A percentile compares a stretch with the other conserved stretches of the same genome.
Evolutionary conservation across 208 protist genomes (phyloP).

Genomic region (Trypanosoma conorhini): DNA sequence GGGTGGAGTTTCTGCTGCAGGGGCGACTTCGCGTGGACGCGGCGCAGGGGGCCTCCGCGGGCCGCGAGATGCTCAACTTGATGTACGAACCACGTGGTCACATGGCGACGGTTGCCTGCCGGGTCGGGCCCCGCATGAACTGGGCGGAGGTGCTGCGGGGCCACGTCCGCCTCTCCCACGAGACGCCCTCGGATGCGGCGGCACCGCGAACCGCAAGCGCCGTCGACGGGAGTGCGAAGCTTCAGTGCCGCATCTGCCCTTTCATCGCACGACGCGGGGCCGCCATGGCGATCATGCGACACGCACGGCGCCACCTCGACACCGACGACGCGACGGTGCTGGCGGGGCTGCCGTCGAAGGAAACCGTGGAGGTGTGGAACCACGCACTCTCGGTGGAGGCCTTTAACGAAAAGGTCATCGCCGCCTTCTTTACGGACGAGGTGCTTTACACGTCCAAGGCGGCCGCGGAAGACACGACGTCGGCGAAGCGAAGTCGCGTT

Average conservation of each 20-base stretch:
- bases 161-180: slow-evolving; percentile 43
- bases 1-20: slow-evolving; percentile 63
- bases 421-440: slow-evolving; percentile 20
- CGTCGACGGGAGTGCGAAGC: slow-evolving; percentile 25
- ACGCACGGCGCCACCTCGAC: slow-evolving; percentile 45
- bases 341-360: slow-evolving; percentile 25
- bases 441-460: background rate
- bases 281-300: slow-evolving; percentile 40
- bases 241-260: slow-evolving; percentile 55
- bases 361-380: slow-evolving; percentile 49
- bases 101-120: slow-evolving; percentile 66
- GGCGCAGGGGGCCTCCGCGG: background rate
- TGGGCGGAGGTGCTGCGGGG: slow-evolving; percentile 55
- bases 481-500: slow-evolving; percentile 5
- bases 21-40: slow-evolving; percentile 36
- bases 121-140: slow-evolving; percentile 44
- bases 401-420: slow-evolving; percentile 26
- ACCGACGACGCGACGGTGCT: background rate
- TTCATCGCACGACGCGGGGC: slow-evolving; percentile 41
- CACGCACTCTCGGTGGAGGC: slow-evolving; percentile 38
- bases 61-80: slow-evolving; percentile 56
- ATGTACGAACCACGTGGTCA: slow-evolving; percentile 75
- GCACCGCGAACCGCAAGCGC: background rate
- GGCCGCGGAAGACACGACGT: background rate
- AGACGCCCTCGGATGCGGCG: background rate